These are phyloP conservation scores for Saturnispora mendoncae DNA, from an alignment of 805 yeast genomes.

Conservation along the genomic window DNA sequence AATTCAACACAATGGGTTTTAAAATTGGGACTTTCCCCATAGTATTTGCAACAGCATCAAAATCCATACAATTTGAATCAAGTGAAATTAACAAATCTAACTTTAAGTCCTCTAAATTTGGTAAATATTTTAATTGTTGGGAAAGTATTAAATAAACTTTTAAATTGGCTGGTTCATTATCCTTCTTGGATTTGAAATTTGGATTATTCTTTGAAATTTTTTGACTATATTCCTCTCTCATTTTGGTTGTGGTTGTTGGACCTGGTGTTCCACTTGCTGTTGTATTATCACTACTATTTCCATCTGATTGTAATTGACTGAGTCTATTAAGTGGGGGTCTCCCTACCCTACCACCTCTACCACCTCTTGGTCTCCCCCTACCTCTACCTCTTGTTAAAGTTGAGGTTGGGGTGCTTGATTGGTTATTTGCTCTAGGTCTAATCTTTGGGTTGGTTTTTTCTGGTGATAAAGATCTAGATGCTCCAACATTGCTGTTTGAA, in stretches of 20 bases:
- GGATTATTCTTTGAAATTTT: conserved; percentile 27
- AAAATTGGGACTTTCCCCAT: conserved; percentile 33
- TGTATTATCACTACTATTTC: neutral
- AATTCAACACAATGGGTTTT: conserved; percentile 36
- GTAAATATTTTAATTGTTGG: conserved; percentile 33
- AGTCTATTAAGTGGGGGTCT: conserved; percentile 1
- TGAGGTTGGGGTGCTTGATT: neutral
- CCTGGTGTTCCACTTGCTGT: neutral
- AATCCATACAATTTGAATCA: conserved; percentile 30
- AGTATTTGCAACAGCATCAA: conserved; percentile 9
- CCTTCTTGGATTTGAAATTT: conserved; percentile 12
- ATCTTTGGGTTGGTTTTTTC: neutral
- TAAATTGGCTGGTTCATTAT: conserved; percentile 16
- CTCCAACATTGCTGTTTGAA: neutral
- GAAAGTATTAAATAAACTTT: conserved; percentile 36
- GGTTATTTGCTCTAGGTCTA: neutral
- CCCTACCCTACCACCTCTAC: conserved; percentile 5
- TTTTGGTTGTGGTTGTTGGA: conserved; percentile 4
- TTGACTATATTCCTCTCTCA: conserved; percentile 26
- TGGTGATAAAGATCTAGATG: neutral
- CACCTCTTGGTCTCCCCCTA: conserved; percentile 7
- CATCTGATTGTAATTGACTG: neutral
- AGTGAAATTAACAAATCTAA: conserved; percentile 41
- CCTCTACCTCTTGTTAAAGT: conserved; percentile 3
- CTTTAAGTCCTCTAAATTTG: conserved; percentile 28